phyloP scores from a whole-genome alignment of 2,329 filamentous ascomycete genomes.

The Aureobasidium sp. region DNA sequence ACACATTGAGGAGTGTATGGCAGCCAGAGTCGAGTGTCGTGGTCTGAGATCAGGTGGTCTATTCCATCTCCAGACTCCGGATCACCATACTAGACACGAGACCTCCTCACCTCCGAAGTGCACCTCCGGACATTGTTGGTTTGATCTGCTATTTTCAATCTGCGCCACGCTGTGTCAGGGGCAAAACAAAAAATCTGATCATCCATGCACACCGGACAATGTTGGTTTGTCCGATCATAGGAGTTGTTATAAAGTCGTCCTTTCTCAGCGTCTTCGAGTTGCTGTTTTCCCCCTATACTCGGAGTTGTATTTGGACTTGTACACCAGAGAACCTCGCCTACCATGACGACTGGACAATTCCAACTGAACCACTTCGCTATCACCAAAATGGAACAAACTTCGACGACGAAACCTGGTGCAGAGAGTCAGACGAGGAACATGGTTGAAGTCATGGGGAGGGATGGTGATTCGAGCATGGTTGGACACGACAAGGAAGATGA shows the following conservation, averaged over 20 bases:
- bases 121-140: conserved; percentile 9
- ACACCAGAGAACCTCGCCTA: neutral
- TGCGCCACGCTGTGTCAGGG: neutral
- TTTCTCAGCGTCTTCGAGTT: neutral
- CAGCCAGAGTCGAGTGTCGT: neutral
- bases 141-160: conserved; percentile 12
- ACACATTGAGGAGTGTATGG: neutral
- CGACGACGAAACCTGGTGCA: neutral
- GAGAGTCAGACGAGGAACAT: neutral
- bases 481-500: neutral
- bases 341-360: neutral
- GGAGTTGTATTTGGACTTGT: neutral
- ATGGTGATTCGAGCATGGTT: neutral
- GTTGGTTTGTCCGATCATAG: conserved; percentile 7
- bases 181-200: neutral
- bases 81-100: conserved; percentile 6
- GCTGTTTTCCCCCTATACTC: neutral
- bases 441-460: neutral
- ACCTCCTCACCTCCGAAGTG: conserved; percentile 12
- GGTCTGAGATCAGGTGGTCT: neutral
- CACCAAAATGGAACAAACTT: neutral
- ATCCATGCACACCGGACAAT: conserved; percentile 11
- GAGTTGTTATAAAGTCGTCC: conserved; percentile 2
- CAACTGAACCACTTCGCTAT: neutral
- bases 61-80: neutral